Evolutionary conservation across 108 stramenopile species (phyloP), one percentile per base, ranked within the genome.

Genomic region (Nannochloropsis oceanica): DNA sequence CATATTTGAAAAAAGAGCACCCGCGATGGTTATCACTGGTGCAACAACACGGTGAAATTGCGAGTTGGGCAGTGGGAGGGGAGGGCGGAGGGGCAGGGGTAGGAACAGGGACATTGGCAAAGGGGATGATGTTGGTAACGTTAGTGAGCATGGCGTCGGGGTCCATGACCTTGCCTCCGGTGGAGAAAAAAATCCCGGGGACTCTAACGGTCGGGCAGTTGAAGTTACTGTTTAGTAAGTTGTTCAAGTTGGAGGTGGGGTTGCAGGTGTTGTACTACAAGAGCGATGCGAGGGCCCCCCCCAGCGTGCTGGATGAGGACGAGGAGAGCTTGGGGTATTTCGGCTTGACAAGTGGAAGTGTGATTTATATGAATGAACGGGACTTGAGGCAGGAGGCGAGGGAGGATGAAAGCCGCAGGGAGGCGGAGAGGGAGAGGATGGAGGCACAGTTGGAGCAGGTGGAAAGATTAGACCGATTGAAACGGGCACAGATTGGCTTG

Each of bases 361-460:
- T 83, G 46, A 86, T 86, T 26, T 86, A 46, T 81, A 84, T 86
- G 44, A 86, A 86, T 27, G 86, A 86, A n/a, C 59, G 59, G 5
- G 59, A 73, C 9, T 73, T 73, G 59, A 73, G n/a, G 9, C 59
- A 73, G 59, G 59, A 73, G 59, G 59, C 59, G 59, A 73, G 59
- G 2, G 59, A 73, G 59, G n/a, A 73, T 2, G 59, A 73, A n/a
- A n/a, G 22, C 5, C 18, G 59, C 8, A n/a, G 10, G 9, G n/a
- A 18, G 59, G 59, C 59, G 59, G 59, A 18, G 59, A 18, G 59
- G 59, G 59, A 73, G 59, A 73, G 59, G n/a, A 73, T 73, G 59
- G 22, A n/a, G 9, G 59, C 59, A 10, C 59, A 73, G 59, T 18
- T n/a, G 9, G 59, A 73, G 59, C 22, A 73, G n/a, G 59, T n/a